Conservation (phyloP, 441 rosid species). For the Pelargonium myrrhifolium region DNA sequence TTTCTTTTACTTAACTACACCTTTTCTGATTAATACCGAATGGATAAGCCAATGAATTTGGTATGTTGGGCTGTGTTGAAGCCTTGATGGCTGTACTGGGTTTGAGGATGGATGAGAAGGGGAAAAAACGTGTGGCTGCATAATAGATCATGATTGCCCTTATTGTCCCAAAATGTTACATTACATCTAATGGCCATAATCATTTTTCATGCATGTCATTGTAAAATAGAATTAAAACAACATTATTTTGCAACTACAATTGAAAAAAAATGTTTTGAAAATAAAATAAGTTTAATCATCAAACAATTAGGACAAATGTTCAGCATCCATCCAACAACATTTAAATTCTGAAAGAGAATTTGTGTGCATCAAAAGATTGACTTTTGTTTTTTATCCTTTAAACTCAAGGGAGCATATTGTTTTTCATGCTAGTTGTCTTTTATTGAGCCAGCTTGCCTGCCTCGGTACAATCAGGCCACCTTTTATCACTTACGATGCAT, state of each 20-base stretch:
- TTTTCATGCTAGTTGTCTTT: neutral
- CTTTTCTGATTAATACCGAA: neutral
- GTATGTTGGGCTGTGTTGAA: neutral
- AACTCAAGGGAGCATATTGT: neutral
- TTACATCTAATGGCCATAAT: neutral
- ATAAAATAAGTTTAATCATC: no score
- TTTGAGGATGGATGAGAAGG: neutral
- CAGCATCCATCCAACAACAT: neutral
- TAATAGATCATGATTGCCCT: neutral
- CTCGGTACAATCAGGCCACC: neutral
- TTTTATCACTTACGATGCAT: neutral
- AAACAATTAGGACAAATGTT: no score
- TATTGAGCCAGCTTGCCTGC: neutral
- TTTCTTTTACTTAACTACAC: neutral
- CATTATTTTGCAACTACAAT: no score
- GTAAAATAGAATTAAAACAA: no score
- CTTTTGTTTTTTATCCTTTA: neutral
- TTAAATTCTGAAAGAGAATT: neutral
- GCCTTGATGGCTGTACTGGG: neutral
- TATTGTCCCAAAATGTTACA: neutral
- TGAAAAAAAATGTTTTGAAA: no score
- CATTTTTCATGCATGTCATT: no score
- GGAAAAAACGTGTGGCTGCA: neutral
- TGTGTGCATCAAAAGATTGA: neutral
- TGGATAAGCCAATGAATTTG: neutral